phyloP scores from a whole-genome alignment of 108 stramenopile species.

The Nitzschia putrida region DNA sequence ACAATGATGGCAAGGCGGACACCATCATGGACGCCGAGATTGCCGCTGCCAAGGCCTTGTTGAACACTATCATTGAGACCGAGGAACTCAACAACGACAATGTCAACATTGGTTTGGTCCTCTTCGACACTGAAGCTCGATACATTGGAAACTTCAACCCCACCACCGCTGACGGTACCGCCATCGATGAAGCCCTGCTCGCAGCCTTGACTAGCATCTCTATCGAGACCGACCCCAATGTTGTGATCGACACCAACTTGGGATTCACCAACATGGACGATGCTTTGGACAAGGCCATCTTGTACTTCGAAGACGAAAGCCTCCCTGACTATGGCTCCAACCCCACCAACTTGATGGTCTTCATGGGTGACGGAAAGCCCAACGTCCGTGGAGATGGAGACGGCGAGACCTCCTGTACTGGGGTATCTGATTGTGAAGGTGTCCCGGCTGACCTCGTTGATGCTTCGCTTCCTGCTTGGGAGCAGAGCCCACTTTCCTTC shows the following conservation, averaged over 20 bases:
- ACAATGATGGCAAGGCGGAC: conserved; percentile 21
- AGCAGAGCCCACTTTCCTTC: background rate
- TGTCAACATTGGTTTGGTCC: conserved; percentile 29
- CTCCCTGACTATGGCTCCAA: background rate
- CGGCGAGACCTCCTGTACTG: conserved; percentile 19
- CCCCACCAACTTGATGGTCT: conserved; percentile 32
- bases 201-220: background rate
- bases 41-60: conserved; percentile 8
- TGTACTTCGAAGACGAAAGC: conserved; percentile 25
- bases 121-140: conserved; percentile 25
- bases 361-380: conserved; percentile 41
- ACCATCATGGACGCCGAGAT: conserved; percentile 43
- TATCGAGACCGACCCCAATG: background rate
- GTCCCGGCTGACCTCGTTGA: background rate
- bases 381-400: conserved; percentile 43
- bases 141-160: conserved; percentile 11
- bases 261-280: conserved; percentile 46
- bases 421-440: background rate
- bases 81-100: conserved; percentile 24
- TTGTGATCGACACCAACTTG: conserved; percentile 5
- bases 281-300: conserved; percentile 31
- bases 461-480: background rate
- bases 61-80: conserved; percentile 15
- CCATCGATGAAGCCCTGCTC: conserved; percentile 6
- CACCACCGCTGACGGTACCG: conserved; percentile 1